Conservation (phyloP, 139 green algal genomes). For the Raphidocelis subcapitata region DNA sequence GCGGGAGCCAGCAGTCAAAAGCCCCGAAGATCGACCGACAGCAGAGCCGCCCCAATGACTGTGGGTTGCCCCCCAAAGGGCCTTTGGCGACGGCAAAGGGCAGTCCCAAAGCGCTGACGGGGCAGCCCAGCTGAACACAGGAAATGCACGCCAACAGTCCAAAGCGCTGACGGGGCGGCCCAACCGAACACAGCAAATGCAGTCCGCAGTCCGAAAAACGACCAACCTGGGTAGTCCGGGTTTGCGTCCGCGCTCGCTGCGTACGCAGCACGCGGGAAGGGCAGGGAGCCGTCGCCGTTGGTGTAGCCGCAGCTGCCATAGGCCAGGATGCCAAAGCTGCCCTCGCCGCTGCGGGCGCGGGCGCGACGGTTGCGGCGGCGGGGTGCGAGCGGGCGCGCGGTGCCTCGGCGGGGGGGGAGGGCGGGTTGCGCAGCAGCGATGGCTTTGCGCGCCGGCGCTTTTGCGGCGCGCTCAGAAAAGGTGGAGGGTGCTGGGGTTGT, state of each 20-base stretch:
- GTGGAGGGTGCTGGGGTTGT: too few relatives aligned
- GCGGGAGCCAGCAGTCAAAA: not conserved
- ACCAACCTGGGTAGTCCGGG: slow-evolving; percentile 24
- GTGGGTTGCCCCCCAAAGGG: not conserved
- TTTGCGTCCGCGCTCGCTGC: slow-evolving; percentile 14
- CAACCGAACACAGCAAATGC: too few relatives aligned
- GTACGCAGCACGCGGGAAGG: slow-evolving; percentile 3
- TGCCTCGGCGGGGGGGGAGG: too few relatives aligned
- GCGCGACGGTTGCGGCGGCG: too few relatives aligned
- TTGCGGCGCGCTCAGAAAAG: too few relatives aligned
- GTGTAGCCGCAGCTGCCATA: slow-evolving; percentile 45
- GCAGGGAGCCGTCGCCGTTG: slow-evolving; percentile 13
- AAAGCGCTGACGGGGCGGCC: too few relatives aligned
- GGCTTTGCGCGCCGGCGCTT: too few relatives aligned
- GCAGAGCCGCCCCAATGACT: not conserved
- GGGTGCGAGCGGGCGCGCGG: too few relatives aligned
- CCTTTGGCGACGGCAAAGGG: not conserved
- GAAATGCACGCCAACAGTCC: too few relatives aligned
- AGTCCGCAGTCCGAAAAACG: too few relatives aligned
- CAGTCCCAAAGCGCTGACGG: not conserved
- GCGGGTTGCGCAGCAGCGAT: too few relatives aligned
- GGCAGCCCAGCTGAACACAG: not conserved
- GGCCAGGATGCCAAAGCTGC: slow-evolving; percentile 38
- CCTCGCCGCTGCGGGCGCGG: slow-evolving; percentile 10
- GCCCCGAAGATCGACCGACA: not conserved